These are phyloP conservation scores for Raddia distichophylla DNA, from an alignment of 176 grass and related monocot species.

Conservation along the genomic window DNA sequence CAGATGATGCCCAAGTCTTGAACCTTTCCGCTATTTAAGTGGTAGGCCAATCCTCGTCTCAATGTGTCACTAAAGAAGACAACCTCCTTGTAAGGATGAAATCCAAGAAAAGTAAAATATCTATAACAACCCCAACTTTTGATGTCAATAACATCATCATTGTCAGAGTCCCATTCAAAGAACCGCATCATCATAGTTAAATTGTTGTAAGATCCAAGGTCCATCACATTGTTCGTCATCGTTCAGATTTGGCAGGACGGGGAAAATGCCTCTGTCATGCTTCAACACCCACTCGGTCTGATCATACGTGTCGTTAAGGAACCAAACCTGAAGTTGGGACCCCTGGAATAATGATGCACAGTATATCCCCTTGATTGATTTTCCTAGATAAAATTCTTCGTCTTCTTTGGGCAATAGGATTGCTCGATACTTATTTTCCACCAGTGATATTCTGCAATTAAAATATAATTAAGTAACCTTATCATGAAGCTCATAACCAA, in stretches of 20 bases:
- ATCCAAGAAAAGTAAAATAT: background rate
- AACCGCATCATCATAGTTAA: background rate
- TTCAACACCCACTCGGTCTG: slow-evolving; percentile 17
- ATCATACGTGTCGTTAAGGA: background rate
- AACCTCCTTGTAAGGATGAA: slow-evolving; percentile 33
- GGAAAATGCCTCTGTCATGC: background rate
- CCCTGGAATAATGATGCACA: slow-evolving; percentile 7
- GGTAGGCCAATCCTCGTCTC: too few relatives aligned
- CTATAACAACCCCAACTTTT: too few relatives aligned
- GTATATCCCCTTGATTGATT: slow-evolving; percentile 33
- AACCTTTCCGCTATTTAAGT: too few relatives aligned
- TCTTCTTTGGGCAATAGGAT: background rate
- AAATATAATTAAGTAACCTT: background rate
- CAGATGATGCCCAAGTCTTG: too few relatives aligned
- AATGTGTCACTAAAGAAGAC: background rate
- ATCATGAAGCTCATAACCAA: background rate
- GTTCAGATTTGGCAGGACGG: slow-evolving; percentile 10
- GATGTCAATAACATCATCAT: background rate
- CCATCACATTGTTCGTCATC: background rate
- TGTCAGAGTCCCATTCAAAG: slow-evolving; percentile 28
- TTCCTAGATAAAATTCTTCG: slow-evolving; percentile 3
- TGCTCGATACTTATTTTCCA: slow-evolving; percentile 19
- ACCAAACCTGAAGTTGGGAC: slow-evolving; percentile 8
- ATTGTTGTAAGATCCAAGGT: slow-evolving; percentile 26
- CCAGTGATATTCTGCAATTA: slow-evolving; percentile 24